Evolutionary conservation across 345 rosid genomes (phyloP).

Genomic region (Jatropha curcas): DNA sequence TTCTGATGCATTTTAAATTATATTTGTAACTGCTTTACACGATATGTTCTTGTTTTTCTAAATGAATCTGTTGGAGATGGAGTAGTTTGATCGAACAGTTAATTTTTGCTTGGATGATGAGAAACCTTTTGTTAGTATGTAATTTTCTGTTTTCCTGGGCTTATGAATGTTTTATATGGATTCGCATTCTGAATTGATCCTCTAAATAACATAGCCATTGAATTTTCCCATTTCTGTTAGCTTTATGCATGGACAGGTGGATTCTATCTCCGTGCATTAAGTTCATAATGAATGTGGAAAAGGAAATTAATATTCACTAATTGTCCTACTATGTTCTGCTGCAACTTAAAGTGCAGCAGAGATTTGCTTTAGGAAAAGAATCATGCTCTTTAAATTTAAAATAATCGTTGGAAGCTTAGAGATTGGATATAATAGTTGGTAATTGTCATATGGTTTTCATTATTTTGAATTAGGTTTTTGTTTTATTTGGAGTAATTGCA

Average conservation of each 20-base stretch:
- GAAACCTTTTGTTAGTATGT: neutral
- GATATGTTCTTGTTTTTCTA: neutral
- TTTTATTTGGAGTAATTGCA: neutral
- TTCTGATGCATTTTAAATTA: neutral
- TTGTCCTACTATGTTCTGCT: neutral
- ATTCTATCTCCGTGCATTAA: neutral
- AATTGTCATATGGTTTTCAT: neutral
- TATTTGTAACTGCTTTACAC: neutral
- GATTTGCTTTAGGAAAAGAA: neutral
- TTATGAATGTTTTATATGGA: neutral
- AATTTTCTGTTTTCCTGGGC: neutral
- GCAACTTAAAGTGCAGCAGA: neutral
- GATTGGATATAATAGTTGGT: neutral
- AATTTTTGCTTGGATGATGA: neutral
- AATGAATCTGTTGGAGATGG: neutral
- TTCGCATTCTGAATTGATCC: neutral
- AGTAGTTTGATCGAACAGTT: constrained; percentile 23
- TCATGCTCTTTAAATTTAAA: neutral
- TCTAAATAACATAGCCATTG: neutral
- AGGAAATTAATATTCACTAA: neutral
- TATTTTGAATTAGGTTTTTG: constrained; percentile 1
- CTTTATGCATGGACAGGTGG: neutral
- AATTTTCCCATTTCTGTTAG: neutral
- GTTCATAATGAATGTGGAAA: neutral
- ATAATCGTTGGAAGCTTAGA: neutral